A percentile compares a stretch with the other conserved stretches of the same genome.
phyloP scores from a whole-genome alignment of 495 filamentous ascomycete species.

The Penicillium psychrofluorescens region DNA sequence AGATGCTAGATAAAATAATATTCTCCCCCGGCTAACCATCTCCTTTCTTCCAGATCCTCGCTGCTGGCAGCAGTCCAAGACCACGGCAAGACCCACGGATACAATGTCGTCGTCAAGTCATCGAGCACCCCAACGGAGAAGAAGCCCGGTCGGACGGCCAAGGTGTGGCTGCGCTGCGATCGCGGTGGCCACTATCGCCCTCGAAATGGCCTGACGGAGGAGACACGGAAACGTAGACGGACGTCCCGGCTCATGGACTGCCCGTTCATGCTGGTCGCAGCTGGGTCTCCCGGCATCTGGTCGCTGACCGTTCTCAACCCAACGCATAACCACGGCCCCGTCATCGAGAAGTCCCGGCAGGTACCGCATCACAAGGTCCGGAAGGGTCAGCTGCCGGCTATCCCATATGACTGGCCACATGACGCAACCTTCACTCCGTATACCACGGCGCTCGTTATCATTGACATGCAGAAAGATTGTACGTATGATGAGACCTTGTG shows the following conservation, averaged over 20 bases:
- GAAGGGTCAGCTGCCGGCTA: conserved; percentile 40
- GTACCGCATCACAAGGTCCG: conserved; percentile 37
- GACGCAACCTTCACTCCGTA: conserved; percentile 47
- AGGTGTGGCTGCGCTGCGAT: conserved; percentile 43
- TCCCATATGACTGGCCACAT: conserved; percentile 59
- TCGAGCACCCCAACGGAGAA: conserved; percentile 42
- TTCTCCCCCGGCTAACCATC: neutral
- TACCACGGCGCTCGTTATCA: conserved; percentile 59
- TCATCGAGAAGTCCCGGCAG: conserved; percentile 34
- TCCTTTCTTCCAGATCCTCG: conserved; percentile 16
- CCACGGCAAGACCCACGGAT: conserved; percentile 39
- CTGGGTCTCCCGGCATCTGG: conserved; percentile 40
- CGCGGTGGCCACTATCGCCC: conserved; percentile 45
- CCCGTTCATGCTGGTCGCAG: conserved; percentile 40
- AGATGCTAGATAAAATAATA: no score
- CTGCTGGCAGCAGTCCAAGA: conserved; percentile 37
- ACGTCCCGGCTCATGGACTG: conserved; percentile 43
- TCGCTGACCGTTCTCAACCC: conserved; percentile 36
- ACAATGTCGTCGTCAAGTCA: conserved; percentile 43
- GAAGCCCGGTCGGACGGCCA: conserved; percentile 40
- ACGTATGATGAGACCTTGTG: conserved; percentile 10
- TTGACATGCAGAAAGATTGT: conserved; percentile 72
- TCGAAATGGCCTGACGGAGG: conserved; percentile 42
- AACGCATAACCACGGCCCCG: conserved; percentile 39
- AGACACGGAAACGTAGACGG: conserved; percentile 38